Evolutionary conservation across 352 stramenopile genomes (phyloP), one percentile per base, ranked within the genome.

Genomic region (Salisapilia sapeloensis): DNA sequence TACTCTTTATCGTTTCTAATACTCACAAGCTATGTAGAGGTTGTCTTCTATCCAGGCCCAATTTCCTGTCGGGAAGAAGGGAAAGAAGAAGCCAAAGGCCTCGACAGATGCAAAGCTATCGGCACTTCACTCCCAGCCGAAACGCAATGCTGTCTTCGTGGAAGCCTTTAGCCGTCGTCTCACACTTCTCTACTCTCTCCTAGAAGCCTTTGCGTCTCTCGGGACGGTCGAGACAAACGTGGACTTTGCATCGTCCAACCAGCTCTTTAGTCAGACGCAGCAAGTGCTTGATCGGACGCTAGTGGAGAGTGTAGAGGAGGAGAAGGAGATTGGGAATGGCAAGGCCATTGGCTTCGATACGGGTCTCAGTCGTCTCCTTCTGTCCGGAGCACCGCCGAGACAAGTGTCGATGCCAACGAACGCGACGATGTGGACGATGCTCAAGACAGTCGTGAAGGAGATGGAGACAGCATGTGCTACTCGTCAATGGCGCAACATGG

Each of bases 281-380:
- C 46, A 72, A 4, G 30, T 77, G 6, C 46, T 87, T 10, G 35
- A 50, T 23, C 33, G 32, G 13, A 46, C 86, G 11, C 24, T 42
- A 10, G 62, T 61, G 8, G 75, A 90, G 33, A 38, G 60, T 13
- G 36, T 90, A 4, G 71, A 87, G 42, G 46, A 79, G 32, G 60
- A 78, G 25, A 37, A 50, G 1, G 71, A 75, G 29, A 77, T 57
- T 28, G 83, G 82, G 18, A 64, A 48, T 30, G 75, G 71, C 12
- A 76, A 78, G 21, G 32, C 58, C 1, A 46, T 87, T 11, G 75
- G 75, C 14, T 82, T 90, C 44, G 75, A 90, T 46, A 56, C 62
- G 29, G 53, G 55, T 12, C 65, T 90, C 23, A 84, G 69, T 28
- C 65, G 69, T 7, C 44, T 87, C 24, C 44, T 86, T 29, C 48